Conservation (phyloP, 2,329 filamentous ascomycete genomes). For the Pyrenochaeta sp. region DNA sequence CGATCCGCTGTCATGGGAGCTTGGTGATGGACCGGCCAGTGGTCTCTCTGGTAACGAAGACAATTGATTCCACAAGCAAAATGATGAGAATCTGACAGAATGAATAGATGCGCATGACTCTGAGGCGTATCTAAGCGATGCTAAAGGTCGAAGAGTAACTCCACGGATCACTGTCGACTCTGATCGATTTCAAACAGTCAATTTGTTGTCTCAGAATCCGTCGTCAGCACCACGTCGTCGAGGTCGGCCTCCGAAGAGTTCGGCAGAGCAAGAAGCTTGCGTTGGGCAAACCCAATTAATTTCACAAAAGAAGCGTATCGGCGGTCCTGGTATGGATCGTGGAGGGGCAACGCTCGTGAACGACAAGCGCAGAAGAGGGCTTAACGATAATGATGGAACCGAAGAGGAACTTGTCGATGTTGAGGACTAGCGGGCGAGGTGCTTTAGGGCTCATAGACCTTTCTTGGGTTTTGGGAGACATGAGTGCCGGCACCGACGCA, state of each 20-base stretch:
- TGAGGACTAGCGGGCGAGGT: conserved; percentile 24
- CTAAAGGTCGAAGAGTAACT: conserved; percentile 57
- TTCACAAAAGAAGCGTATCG: conserved; percentile 60
- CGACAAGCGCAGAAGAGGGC: conserved; percentile 58
- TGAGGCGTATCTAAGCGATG: conserved; percentile 59
- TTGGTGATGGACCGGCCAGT: conserved; percentile 67
- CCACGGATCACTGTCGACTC: conserved; percentile 49
- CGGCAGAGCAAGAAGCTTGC: conserved; percentile 56
- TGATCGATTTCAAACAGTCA: conserved; percentile 16
- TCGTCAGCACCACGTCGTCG: conserved; percentile 44
- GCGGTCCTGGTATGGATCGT: conserved; percentile 61
- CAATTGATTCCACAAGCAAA: conserved; percentile 5
- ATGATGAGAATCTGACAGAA: conserved; percentile 28
- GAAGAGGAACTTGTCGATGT: conserved; percentile 54
- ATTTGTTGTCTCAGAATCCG: conserved; percentile 2
- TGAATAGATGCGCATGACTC: conserved; percentile 50
- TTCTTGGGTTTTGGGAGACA: background rate
- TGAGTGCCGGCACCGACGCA: background rate
- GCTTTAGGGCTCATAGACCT: background rate
- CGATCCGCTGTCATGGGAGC: conserved; percentile 62
- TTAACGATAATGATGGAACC: conserved; percentile 61
- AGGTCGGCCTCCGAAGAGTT: conserved; percentile 35
- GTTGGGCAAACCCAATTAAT: conserved; percentile 57
- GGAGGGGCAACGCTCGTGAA: conserved; percentile 64
- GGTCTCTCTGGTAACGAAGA: conserved; percentile 64